Evolutionary conservation across 1,284 basidiomycete genomes (phyloP).

Genomic region (Leccinum pachyderme): DNA sequence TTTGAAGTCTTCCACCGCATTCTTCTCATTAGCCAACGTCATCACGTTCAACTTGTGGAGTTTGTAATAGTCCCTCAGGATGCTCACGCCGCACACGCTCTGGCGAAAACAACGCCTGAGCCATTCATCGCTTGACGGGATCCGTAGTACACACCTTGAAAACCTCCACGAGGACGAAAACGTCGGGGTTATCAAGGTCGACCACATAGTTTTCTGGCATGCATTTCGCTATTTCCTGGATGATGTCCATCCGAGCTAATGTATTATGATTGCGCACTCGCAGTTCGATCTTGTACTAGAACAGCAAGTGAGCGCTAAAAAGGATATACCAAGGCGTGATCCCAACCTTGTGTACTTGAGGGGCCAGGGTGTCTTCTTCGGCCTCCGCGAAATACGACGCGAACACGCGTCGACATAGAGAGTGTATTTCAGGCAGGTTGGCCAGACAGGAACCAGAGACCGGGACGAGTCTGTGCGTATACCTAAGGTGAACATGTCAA

Average conservation of each 20-base stretch:
- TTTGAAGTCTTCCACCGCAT: conserved; percentile 25
- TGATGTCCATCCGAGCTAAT: conserved; percentile 53
- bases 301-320: background rate
- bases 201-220: conserved; percentile 66
- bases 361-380: conserved; percentile 22
- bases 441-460: conserved; percentile 64
- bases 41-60: conserved; percentile 74
- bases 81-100: conserved; percentile 70
- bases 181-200: conserved; percentile 60
- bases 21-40: conserved; percentile 51
- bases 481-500: conserved; percentile 39
- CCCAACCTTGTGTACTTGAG: conserved; percentile 42
- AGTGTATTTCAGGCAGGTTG: conserved; percentile 64
- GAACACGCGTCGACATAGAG: conserved; percentile 56
- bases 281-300: conserved; percentile 77
- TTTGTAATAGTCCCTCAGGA: conserved; percentile 68
- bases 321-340: background rate
- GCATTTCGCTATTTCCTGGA: conserved; percentile 66
- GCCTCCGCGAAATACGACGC: conserved; percentile 47
- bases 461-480: conserved; percentile 67
- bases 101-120: conserved; percentile 28
- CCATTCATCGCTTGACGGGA: background rate
- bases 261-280: conserved; percentile 72
- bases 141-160: conserved; percentile 60
- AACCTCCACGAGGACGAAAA: conserved; percentile 75